Percentiles rank a stretch among this genome's conserved stretches.
These are phyloP conservation scores for Hyphopichia khmerensis DNA, from an alignment of 1,139 yeast species.

Conservation along the genomic window DNA sequence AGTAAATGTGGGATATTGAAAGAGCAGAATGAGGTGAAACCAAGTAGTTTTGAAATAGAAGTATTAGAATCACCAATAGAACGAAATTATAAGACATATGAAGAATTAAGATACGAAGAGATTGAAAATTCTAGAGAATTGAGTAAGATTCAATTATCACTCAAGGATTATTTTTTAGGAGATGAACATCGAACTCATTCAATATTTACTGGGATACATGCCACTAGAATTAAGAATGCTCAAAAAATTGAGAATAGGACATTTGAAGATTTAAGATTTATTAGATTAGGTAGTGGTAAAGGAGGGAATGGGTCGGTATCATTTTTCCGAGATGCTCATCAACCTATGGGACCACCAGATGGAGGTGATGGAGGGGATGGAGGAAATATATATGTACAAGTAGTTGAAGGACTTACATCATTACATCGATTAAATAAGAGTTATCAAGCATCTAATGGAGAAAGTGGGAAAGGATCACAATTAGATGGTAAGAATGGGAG, in stretches of 20 bases:
- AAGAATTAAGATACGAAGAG: not conserved
- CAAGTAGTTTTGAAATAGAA: not conserved
- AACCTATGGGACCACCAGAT: constrained; percentile 90
- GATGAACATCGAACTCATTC: constrained; percentile 44
- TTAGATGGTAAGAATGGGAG: constrained; percentile 82
- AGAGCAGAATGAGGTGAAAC: no score
- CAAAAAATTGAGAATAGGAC: constrained; percentile 39
- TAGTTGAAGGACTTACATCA: constrained; percentile 67
- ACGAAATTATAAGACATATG: not conserved
- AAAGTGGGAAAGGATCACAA: constrained; percentile 69
- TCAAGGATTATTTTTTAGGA: constrained; percentile 43
- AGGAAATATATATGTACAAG: constrained; percentile 81
- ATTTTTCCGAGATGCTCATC: constrained; percentile 80
- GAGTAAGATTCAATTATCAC: constrained; percentile 14
- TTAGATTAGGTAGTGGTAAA: constrained; percentile 69
- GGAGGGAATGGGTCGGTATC: constrained; percentile 92
- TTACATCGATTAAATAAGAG: constrained; percentile 66
- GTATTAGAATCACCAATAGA: not conserved
- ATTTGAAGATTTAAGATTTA: constrained; percentile 61
- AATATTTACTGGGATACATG: constrained; percentile 28
- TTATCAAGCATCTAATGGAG: constrained; percentile 73
- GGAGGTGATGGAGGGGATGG: constrained; percentile 99
- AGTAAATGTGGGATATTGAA: no score
- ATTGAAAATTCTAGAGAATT: constrained; percentile 12
- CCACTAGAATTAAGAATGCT: constrained; percentile 27